Base-by-base conservation (phyloP, 805 yeast genomes). In the Candida boleticola region DNA sequence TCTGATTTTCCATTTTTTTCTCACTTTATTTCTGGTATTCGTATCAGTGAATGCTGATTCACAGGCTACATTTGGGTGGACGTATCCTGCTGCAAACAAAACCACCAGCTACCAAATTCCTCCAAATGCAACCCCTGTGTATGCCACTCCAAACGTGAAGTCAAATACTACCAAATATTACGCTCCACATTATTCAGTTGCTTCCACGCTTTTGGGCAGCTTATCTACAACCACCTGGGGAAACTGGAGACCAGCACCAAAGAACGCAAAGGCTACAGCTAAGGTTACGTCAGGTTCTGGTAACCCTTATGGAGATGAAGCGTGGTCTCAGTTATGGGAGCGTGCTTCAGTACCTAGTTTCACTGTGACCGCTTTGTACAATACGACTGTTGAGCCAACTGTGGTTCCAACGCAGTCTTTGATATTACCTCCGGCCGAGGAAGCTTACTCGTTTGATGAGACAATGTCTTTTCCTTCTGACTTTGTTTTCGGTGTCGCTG, bases 401-500 rank as follows among this genome's bases (percentile, higher is more conserved):
- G 33, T 54, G 9, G 36, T 52, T 31, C 57, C 55, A 23, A 37
- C 46, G 13, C 42, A 41, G n/a, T 37, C 44, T 13, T 39, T 47
- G 27, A 37, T 47, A 4, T 32, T 45, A 27, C 55, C 57, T 13
- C 57, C 57, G 9, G 41, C 42, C 3, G 35, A 31, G 18, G 57
- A 53, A 27, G 37, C 45, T 10, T 51, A 48, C 33, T 17, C 34
- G 3, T 53, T 50, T 33, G 48, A 40, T 17, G 39, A 41, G 27
- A 34, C 40, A 17, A 42, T 51, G 46, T 48, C 42, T 27, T 52
- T 45, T 30, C 53, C 56, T 10, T 18, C 30, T 19, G 50, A 34
- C 14, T 55, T 57, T 23, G 22, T 55, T 23, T 43, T 51, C 47
- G 68, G 68, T 3, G 61, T 60, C 43, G 65, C 65, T 11, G 57